Conservation (phyloP, 805 yeast genomes). For the Sugiyamaella boreocaroliniensis region DNA sequence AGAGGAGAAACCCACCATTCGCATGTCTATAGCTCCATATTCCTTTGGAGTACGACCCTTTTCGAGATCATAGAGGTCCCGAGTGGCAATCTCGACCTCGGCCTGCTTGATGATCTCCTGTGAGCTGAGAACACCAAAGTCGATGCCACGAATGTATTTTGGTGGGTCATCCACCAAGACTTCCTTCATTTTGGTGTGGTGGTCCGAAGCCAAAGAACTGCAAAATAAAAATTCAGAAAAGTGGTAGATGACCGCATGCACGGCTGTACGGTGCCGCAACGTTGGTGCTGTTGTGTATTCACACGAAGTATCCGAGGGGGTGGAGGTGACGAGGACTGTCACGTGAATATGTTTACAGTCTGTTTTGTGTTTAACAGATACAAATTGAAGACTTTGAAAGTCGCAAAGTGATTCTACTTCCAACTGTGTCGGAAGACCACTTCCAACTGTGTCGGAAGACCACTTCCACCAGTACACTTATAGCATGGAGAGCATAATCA, state of each 20-base stretch:
- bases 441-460: too few species aligned
- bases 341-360: too few species aligned
- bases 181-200: slow-evolving; percentile 32
- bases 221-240: neutral
- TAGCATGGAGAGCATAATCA: too few species aligned
- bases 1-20: slow-evolving; percentile 44
- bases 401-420: too few species aligned
- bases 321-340: too few species aligned
- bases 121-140: slow-evolving; percentile 89
- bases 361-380: too few species aligned
- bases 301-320: too few species aligned
- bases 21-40: slow-evolving; percentile 83
- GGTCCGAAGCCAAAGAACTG: neutral
- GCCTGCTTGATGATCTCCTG: slow-evolving; percentile 88
- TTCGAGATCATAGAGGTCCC: slow-evolving; percentile 88
- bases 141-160: slow-evolving; percentile 80
- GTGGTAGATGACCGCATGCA: neutral
- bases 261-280: neutral
- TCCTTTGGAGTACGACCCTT: slow-evolving; percentile 76
- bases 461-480: too few species aligned
- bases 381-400: too few species aligned
- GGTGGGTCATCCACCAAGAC: slow-evolving; percentile 70
- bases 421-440: too few species aligned
- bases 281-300: too few species aligned
- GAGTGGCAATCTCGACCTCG: slow-evolving; percentile 85